Conservation (phyloP, 208 protist species). For the Wallacemonas rigidus region DNA sequence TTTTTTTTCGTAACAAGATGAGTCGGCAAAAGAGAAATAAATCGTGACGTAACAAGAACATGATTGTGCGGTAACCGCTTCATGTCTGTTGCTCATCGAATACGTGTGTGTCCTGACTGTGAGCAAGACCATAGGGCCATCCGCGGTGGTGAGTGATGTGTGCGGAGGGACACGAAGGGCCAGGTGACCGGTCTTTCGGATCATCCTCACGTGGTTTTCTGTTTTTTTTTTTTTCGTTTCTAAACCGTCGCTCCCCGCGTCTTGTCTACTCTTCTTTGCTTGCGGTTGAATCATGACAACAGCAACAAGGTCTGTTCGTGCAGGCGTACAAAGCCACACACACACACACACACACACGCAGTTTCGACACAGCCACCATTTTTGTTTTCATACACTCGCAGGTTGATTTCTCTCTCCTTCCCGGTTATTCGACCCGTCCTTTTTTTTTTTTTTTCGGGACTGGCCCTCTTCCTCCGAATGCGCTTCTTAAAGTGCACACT, state of each 20-base stretch:
- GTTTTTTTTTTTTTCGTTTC: neutral
- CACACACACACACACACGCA: neutral
- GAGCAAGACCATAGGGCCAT: neutral
- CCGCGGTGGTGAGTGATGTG: neutral
- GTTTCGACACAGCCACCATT: too few relatives aligned
- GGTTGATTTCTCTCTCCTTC: too few relatives aligned
- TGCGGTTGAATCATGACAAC: neutral
- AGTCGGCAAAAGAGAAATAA: too few relatives aligned
- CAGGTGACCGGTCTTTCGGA: neutral
- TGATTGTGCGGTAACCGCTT: neutral
- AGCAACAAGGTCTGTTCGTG: neutral
- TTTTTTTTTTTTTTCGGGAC: too few relatives aligned
- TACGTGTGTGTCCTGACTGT: neutral
- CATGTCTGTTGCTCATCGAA: neutral
- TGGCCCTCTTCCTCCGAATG: too few relatives aligned
- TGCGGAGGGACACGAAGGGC: neutral
- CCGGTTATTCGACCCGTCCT: too few relatives aligned
- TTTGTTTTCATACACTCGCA: too few relatives aligned
- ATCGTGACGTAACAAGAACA: neutral
- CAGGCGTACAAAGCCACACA: neutral
- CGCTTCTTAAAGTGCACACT: too few relatives aligned
- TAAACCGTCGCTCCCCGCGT: neutral
- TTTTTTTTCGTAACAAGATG: neutral
- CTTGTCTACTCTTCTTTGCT: neutral
- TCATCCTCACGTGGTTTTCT: constrained; percentile 11